Evolutionary conservation across 768 basidiomycete species (phyloP).

Genomic region (Inosperma sp.): DNA sequence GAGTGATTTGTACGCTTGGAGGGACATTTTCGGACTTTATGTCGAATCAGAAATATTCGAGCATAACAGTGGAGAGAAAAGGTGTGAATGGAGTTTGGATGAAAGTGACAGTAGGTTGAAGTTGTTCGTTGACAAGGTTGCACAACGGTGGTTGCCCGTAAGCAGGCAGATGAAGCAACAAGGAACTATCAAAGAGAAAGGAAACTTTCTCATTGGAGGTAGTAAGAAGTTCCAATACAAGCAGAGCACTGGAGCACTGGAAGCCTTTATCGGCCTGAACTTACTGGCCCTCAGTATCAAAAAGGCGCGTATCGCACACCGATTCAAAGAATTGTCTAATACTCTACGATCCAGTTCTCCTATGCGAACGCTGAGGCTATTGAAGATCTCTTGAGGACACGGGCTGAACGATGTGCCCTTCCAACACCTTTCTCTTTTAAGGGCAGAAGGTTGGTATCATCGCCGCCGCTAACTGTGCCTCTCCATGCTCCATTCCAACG

Average conservation of each 20-base stretch:
- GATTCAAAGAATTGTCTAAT: too few species aligned
- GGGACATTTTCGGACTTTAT: conserved; percentile 86
- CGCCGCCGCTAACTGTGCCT: too few species aligned
- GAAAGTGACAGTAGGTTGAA: conserved; percentile 65
- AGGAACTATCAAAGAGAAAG: too few species aligned
- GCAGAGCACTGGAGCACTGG: conserved; percentile 55
- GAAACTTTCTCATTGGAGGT: not conserved
- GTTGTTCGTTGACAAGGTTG: conserved; percentile 57
- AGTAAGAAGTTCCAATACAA: conserved; percentile 49
- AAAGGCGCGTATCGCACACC: conserved; percentile 44
- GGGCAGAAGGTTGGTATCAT: conserved; percentile 19
- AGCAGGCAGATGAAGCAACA: conserved; percentile 20
- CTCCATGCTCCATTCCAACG: conserved; percentile 7
- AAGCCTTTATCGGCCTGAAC: conserved; percentile 73
- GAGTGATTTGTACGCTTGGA: conserved; percentile 82
- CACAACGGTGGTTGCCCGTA: conserved; percentile 51
- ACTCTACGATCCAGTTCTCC: too few species aligned
- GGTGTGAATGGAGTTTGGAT: conserved; percentile 36
- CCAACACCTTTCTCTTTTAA: conserved; percentile 43
- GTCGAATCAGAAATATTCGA: conserved; percentile 86
- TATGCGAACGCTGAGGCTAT: conserved; percentile 89
- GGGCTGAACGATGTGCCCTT: conserved; percentile 82
- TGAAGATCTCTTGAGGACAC: conserved; percentile 92
- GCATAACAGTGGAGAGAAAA: not conserved
- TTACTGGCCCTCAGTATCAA: conserved; percentile 75